phyloP scores from a whole-genome alignment of 768 basidiomycete species.

The Kwoniella botswanensis region DNA sequence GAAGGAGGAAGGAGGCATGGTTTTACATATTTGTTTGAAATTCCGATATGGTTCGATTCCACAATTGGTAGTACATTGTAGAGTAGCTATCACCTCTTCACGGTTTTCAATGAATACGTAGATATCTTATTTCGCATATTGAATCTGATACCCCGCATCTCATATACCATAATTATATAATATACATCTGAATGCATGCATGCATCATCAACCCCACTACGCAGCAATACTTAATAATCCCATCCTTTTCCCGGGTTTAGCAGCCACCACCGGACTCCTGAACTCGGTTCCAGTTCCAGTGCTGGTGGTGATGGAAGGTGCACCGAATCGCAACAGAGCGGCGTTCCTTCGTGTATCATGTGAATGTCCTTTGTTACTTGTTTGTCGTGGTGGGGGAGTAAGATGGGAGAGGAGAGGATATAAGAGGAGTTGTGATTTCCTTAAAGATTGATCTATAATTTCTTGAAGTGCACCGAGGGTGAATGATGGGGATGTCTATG shows the following conservation, averaged over 20 bases:
- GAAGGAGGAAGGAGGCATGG: too few relatives aligned
- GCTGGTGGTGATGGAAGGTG: slow-evolving; percentile 12
- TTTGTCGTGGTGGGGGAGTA: background rate
- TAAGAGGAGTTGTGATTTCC: slow-evolving; percentile 42
- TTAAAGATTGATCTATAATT: slow-evolving; percentile 35
- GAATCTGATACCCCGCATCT: background rate
- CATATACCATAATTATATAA: background rate
- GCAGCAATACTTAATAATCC: slow-evolving; percentile 47
- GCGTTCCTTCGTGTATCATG: slow-evolving; percentile 21
- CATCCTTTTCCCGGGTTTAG: slow-evolving; percentile 55
- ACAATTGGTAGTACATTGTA: too few relatives aligned
- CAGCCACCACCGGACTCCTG: slow-evolving; percentile 47
- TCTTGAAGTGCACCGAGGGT: slow-evolving; percentile 8
- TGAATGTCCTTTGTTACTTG: background rate
- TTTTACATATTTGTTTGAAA: too few relatives aligned
- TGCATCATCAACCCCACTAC: background rate
- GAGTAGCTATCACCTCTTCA: too few relatives aligned
- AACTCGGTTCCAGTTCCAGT: slow-evolving; percentile 34
- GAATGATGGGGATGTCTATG: slow-evolving; percentile 1
- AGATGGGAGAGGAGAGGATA: slow-evolving; percentile 40
- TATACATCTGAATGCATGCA: slow-evolving; percentile 1
- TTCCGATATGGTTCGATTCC: too few relatives aligned
- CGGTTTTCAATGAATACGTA: too few relatives aligned
- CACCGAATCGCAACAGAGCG: slow-evolving; percentile 37
- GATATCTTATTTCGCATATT: too few relatives aligned